Evolutionary conservation across 2,329 filamentous ascomycete species (phyloP), one percentile per base, ranked within the genome.

Genomic region (Trichoderma lentiforme): DNA sequence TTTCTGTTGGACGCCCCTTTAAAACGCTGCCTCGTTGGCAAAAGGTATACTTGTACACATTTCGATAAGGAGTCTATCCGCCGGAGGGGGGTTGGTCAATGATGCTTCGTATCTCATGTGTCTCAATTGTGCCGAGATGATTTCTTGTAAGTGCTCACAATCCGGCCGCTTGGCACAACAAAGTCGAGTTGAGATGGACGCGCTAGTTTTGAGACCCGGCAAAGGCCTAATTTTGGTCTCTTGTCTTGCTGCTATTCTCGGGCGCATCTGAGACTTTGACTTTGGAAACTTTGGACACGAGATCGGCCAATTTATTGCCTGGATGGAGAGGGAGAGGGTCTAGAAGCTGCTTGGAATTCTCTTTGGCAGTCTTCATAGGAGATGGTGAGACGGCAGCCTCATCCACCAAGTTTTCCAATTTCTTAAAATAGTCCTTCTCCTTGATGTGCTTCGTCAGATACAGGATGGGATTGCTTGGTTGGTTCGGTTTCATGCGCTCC

Each of bases 401-500:
- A 63, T 82, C 83, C 11, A 82, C 72, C 64, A 82, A 76, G 21
- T 82, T 80, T 30, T 80, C 82, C 53, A 83, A 79, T 32, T 76
- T 78, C 74, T 80, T 81, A 71, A 83, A 78, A 69, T 77, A 79
- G 63, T 84, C 81, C 68, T 82, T 82, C 71, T 85, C 83, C 68
- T 83, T 82, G 60, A 88, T 82, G 62, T 85, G 82, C 60, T 81
- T 83, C 61, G 84, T 88, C 73, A 86, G 79, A 74, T 86, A 89
- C 64, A 88, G 80, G 15, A 82, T 81, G 15, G 84, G 82, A 66
- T 80, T 79, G 60, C 82, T 78, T 18, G 81, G 78, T 28, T 82
- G 79, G 72, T 81, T 84, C 32, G 83, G 77, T 75, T 81, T 83
- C 76, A 98, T 95, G 18, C 91, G 88, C 72, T 92, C 88, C 32